Evolutionary conservation across 2,329 filamentous ascomycete species (phyloP).

Genomic region (Grosmannia clavigera): DNA sequence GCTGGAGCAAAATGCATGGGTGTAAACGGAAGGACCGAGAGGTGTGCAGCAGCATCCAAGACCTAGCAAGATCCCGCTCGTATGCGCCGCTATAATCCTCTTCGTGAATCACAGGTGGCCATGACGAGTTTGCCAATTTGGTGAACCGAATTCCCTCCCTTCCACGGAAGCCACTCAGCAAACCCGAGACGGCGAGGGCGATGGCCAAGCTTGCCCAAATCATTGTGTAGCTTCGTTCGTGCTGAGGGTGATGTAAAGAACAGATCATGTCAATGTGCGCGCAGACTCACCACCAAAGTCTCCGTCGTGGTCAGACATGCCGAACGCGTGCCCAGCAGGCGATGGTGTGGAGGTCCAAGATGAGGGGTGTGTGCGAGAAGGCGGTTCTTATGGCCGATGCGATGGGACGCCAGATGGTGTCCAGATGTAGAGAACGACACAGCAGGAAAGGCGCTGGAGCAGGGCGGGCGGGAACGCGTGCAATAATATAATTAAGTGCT

Average conservation of each 20-base stretch:
- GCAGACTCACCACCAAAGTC: conserved; percentile 41
- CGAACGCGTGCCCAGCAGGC: conserved; percentile 6
- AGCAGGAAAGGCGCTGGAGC: neutral
- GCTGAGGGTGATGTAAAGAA: neutral
- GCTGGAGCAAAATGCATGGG: neutral
- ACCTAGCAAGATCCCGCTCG: neutral
- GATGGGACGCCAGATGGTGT: neutral
- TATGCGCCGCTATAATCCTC: neutral
- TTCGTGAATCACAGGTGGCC: neutral
- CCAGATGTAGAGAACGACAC: neutral
- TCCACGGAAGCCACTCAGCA: neutral
- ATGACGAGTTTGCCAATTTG: neutral
- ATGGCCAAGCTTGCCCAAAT: neutral
- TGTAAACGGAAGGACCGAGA: neutral
- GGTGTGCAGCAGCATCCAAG: neutral
- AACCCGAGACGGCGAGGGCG: neutral
- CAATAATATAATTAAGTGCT: neutral
- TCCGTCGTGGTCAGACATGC: conserved; percentile 51
- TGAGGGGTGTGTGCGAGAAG: neutral
- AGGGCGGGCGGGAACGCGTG: neutral
- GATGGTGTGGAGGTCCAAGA: neutral
- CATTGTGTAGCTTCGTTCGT: too few species aligned
- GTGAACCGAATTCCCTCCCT: neutral
- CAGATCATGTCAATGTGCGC: neutral
- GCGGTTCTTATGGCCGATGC: neutral